Evolutionary conservation across 2,329 filamentous ascomycete species (phyloP), one percentile per base, ranked within the genome.

Genomic region (Tricladium varicosporioides): DNA sequence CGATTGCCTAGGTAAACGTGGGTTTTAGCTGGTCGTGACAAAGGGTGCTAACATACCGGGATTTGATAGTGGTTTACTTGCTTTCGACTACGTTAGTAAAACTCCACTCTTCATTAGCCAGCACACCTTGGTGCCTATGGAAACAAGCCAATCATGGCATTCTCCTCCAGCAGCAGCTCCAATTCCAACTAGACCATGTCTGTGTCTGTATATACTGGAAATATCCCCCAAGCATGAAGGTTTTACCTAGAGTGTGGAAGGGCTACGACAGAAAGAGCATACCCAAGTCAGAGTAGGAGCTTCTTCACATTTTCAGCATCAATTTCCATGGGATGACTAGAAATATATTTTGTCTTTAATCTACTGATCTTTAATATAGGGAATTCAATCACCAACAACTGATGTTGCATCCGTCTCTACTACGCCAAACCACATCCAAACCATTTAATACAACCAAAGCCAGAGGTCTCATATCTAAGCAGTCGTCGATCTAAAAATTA

Each of bases 391-490:
- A 56, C 64, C 77, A 44, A 77, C 73, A 32, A 73, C 78, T 49
- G 77, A 73, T 3, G 84, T 87, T 0, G 83, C 84, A 3, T 86
- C 83, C 76, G 84, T 9, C 72, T 87, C 0, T 86, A 86, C 71
- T 83, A 75, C 69, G 78, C 75, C 2, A 78, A 47, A 81, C 79
- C 0, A 64, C 69, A 0, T 73, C 76, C n/a, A 78, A 82, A 72
- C 83, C 0, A 80, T 82, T 27, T 27, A 7, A 27, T 27, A 7
- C 7, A 27, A 4, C 4, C 22, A 27, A 27, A 27, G 7, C 7
- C 7, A 27, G 22, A 27, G 22, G 22, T 27, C 7, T 27, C 4
- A 27, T 27, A 27, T 4, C 7, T 27, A 27, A 27, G 7, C 22
- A 27, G 3, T 3, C 22, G 22, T 27, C 7, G 22, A 27, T 27